Percentiles rank a stretch among this genome's conserved stretches.
Conservation (phyloP, 2,329 filamentous ascomycete genomes). For the Paecilomyces sp. region DNA sequence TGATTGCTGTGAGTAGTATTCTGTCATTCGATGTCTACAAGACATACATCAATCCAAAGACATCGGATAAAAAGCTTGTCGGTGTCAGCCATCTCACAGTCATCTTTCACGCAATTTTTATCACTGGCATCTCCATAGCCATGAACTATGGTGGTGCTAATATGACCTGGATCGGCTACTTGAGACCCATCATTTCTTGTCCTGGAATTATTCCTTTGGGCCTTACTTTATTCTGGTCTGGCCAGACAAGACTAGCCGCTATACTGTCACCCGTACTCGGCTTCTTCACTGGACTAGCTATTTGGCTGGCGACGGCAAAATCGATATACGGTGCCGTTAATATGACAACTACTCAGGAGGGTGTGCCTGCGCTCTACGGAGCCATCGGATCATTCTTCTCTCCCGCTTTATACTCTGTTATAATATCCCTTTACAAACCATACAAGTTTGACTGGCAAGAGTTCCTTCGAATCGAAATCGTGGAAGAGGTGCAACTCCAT, state of each 20-base stretch:
- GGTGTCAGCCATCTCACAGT: constrained; percentile 43
- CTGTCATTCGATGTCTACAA: constrained; percentile 46
- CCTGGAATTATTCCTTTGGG: constrained; percentile 41
- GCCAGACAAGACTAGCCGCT: constrained; percentile 40
- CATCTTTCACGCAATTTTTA: constrained; percentile 41
- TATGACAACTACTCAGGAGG: constrained; percentile 33
- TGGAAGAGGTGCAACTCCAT: constrained; percentile 18
- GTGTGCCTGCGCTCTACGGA: constrained; percentile 39
- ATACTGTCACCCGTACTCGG: constrained; percentile 33
- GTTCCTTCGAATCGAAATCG: constrained; percentile 42
- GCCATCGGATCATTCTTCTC: constrained; percentile 41
- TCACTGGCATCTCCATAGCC: constrained; percentile 41
- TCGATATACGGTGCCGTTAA: constrained; percentile 34
- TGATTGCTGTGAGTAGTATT: constrained; percentile 47
- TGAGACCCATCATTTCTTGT: constrained; percentile 35
- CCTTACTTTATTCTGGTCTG: constrained; percentile 38
- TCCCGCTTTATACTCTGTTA: constrained; percentile 39
- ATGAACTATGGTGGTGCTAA: constrained; percentile 44
- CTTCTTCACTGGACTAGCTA: constrained; percentile 34
- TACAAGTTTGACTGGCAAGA: constrained; percentile 38
- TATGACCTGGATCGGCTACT: constrained; percentile 41
- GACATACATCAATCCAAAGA: constrained; percentile 43
- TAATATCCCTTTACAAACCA: constrained; percentile 36
- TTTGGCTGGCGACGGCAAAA: constrained; percentile 38
- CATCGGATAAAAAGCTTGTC: constrained; percentile 36